These are phyloP conservation scores for Scedosporium minutisporum DNA, from an alignment of 2,329 filamentous ascomycete genomes.

Conservation along the genomic window DNA sequence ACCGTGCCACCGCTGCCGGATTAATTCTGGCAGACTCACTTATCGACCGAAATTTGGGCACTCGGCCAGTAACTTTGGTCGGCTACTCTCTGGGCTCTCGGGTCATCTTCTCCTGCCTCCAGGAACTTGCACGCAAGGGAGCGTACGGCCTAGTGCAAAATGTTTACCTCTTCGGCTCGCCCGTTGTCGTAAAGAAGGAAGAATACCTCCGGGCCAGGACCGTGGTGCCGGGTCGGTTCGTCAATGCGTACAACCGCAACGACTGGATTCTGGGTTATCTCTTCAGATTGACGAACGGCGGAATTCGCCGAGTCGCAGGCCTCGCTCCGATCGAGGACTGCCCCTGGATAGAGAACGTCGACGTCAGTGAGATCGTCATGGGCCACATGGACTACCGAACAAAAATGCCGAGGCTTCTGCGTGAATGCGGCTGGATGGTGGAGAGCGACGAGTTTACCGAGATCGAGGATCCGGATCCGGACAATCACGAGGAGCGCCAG, in stretches of 20 bases:
- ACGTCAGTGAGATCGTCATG: conserved; percentile 75
- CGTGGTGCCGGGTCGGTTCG: conserved; percentile 84
- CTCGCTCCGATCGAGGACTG: conserved; percentile 66
- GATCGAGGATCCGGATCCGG: conserved; percentile 94
- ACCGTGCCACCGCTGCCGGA: conserved; percentile 78
- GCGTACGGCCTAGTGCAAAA: conserved; percentile 87
- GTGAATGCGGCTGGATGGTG: conserved; percentile 83
- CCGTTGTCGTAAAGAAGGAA: conserved; percentile 82
- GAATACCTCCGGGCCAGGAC: conserved; percentile 74
- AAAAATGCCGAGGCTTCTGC: conserved; percentile 79
- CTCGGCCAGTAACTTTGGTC: conserved; percentile 82
- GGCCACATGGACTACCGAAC: conserved; percentile 96
- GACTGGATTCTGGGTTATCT: conserved; percentile 98
- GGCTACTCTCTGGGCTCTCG: conserved; percentile 89
- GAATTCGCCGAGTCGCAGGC: conserved; percentile 80
- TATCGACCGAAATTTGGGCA: conserved; percentile 82
- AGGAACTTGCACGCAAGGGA: conserved; percentile 74
- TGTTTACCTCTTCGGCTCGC: conserved; percentile 88
- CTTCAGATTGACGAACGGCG: conserved; percentile 87
- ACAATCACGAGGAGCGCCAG: conserved; percentile 80
- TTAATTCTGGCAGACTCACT: conserved; percentile 91
- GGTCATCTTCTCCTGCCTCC: conserved; percentile 85
- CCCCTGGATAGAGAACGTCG: conserved; percentile 78
- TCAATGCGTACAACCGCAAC: conserved; percentile 88
- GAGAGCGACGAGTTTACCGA: conserved; percentile 91